phyloP scores from a whole-genome alignment of 352 stramenopile genomes.

The Globisporangium takayamanum region DNA sequence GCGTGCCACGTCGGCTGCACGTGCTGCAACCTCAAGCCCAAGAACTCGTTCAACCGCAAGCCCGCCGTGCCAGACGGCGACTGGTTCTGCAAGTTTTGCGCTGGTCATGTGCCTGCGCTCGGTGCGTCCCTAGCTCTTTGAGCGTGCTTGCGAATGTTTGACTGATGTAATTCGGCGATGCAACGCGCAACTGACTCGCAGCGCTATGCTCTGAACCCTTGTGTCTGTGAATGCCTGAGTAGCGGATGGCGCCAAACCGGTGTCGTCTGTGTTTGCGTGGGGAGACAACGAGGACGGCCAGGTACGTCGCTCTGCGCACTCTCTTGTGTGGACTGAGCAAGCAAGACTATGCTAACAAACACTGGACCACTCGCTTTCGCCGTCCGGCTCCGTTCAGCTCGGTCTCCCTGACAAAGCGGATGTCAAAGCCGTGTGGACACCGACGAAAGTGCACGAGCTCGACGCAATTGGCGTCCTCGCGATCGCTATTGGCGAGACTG shows the following conservation, averaged over 20 bases:
- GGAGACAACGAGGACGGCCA: slow-evolving; percentile 80
- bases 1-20: slow-evolving; percentile 67
- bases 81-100: slow-evolving; percentile 86
- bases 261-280: slow-evolving; percentile 66
- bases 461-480: slow-evolving; percentile 52
- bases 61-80: slow-evolving; percentile 70
- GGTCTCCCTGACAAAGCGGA: slow-evolving; percentile 32
- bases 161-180: too few species aligned
- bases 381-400: slow-evolving; percentile 21
- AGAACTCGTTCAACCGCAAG: slow-evolving; percentile 73
- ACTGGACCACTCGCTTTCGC: not conserved
- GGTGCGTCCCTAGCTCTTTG: slow-evolving; percentile 17
- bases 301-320: slow-evolving; percentile 17
- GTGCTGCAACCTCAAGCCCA: slow-evolving; percentile 71
- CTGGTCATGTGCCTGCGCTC: slow-evolving; percentile 41
- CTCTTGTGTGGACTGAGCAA: not conserved
- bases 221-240: slow-evolving; percentile 1
- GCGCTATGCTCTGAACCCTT: not conserved
- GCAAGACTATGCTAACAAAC: not conserved
- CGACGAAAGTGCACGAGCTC: slow-evolving; percentile 52
- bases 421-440: slow-evolving; percentile 48
- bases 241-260: slow-evolving; percentile 32
- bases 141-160: too few species aligned
- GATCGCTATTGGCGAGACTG: slow-evolving; percentile 60
- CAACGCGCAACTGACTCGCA: not conserved